Percentiles rank a stretch among this genome's conserved stretches.
These are phyloP conservation scores for Blepharisma stoltei DNA, from an alignment of 73 alveolate genomes.

Conservation along the genomic window DNA sequence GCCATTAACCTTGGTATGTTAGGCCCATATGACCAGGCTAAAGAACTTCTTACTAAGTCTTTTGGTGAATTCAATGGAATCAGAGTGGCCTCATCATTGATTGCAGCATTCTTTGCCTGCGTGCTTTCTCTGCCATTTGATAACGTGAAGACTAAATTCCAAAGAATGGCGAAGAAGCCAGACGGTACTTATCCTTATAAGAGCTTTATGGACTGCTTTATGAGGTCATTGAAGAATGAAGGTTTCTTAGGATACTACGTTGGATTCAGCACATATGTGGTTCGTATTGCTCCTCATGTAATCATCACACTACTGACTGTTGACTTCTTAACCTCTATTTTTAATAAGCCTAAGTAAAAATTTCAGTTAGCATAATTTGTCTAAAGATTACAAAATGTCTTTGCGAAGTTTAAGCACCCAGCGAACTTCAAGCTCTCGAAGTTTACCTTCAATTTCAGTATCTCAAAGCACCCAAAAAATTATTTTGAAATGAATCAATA, in stretches of 20 bases:
- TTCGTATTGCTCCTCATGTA: constrained; percentile 95
- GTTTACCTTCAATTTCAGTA: background rate
- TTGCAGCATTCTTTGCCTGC: constrained; percentile 86
- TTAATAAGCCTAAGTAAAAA: background rate
- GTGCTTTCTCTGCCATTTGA: constrained; percentile 91
- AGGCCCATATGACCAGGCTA: constrained; percentile 81
- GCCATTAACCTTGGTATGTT: constrained; percentile 82
- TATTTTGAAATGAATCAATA: background rate
- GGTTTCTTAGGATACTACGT: constrained; percentile 84
- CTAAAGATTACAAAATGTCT: background rate
- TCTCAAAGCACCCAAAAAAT: constrained; percentile 12
- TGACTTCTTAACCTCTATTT: constrained; percentile 52
- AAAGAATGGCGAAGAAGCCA: constrained; percentile 65
- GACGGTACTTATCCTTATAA: constrained; percentile 69
- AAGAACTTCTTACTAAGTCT: constrained; percentile 58
- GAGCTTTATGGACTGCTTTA: constrained; percentile 59
- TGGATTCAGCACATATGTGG: constrained; percentile 94
- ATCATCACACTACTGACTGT: constrained; percentile 67
- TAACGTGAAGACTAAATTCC: constrained; percentile 86
- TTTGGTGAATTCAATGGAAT: constrained; percentile 50
- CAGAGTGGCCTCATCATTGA: constrained; percentile 31
- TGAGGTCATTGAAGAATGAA: constrained; percentile 59
- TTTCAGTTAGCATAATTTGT: background rate
- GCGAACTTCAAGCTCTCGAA: background rate
- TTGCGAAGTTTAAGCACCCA: background rate